Conservation (phyloP, 2,329 filamentous ascomycete genomes). For the Fusarium sp. region DNA sequence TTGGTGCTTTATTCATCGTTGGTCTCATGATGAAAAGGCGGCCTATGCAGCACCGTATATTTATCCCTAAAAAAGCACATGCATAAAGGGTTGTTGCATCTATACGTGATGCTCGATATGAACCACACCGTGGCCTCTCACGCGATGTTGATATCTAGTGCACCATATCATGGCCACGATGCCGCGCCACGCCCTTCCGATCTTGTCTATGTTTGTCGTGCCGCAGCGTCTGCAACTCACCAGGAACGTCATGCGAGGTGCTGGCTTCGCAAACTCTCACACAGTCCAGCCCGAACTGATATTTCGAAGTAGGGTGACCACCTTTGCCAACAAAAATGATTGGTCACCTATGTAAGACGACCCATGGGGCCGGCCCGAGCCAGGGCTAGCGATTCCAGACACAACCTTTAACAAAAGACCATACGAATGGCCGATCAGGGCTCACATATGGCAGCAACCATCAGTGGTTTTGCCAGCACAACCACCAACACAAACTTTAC, state of each 20-base stretch:
- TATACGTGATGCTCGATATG: constrained; percentile 11
- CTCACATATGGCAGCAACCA: constrained; percentile 16
- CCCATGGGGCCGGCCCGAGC: constrained; percentile 44
- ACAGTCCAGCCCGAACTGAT: constrained; percentile 20
- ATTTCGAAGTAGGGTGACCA: constrained; percentile 16
- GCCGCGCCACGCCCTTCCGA: constrained; percentile 22
- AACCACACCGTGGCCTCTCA: constrained; percentile 13
- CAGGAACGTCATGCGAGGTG: constrained; percentile 28
- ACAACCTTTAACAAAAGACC: neutral
- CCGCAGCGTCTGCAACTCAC: constrained; percentile 28
- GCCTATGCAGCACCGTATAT: neutral
- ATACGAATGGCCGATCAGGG: constrained; percentile 13
- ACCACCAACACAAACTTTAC: constrained; percentile 15
- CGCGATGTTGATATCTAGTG: neutral
- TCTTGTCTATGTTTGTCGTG: constrained; percentile 19
- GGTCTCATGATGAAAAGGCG: constrained; percentile 10
- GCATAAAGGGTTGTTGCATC: constrained; percentile 8
- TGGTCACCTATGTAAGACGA: constrained; percentile 38
- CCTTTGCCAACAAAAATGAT: constrained; percentile 32
- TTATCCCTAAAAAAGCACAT: constrained; percentile 14
- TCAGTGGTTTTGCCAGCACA: constrained; percentile 27
- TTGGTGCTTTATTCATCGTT: constrained; percentile 2
- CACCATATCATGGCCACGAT: constrained; percentile 9
- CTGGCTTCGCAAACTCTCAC: constrained; percentile 21
- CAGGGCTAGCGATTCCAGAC: constrained; percentile 22